phyloP scores from a whole-genome alignment of 345 rosid genomes.

The Draba incana region DNA sequence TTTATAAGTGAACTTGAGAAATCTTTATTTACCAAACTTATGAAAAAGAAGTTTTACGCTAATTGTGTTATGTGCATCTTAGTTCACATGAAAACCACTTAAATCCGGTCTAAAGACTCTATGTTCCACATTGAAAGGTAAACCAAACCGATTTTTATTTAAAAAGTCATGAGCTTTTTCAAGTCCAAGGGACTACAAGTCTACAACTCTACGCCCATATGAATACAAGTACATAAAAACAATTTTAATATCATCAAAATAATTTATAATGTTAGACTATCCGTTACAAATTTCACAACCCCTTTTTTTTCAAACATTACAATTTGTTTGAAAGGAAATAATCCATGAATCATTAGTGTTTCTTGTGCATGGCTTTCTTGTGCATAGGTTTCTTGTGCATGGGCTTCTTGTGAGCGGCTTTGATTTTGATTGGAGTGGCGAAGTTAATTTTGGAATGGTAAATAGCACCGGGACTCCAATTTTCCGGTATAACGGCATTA shows the following conservation, averaged over 20 bases:
- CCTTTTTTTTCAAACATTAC: constrained; percentile 20
- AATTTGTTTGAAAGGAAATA: not conserved
- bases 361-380: constrained; percentile 9
- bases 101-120: constrained; percentile 13
- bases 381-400: not conserved
- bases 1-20: constrained; percentile 18
- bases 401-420: not conserved
- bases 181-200: too few relatives aligned
- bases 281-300: constrained; percentile 6
- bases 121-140: not conserved
- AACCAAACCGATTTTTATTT: constrained; percentile 19
- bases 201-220: constrained; percentile 17
- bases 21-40: constrained; percentile 34
- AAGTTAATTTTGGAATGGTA: constrained; percentile 59
- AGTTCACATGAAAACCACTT: constrained; percentile 1
- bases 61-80: not conserved
- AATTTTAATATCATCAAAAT: not conserved
- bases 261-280: constrained; percentile 2
- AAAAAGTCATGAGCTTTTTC: not conserved
- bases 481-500: constrained; percentile 55
- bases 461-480: constrained; percentile 62
- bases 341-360: not conserved
- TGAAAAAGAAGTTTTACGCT: constrained; percentile 1
- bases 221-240: not conserved
- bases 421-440: not conserved